Evolutionary conservation across 805 yeast species (phyloP), one percentile per base, ranked within the genome.

Genomic region (Isabelozyma gotoi): DNA sequence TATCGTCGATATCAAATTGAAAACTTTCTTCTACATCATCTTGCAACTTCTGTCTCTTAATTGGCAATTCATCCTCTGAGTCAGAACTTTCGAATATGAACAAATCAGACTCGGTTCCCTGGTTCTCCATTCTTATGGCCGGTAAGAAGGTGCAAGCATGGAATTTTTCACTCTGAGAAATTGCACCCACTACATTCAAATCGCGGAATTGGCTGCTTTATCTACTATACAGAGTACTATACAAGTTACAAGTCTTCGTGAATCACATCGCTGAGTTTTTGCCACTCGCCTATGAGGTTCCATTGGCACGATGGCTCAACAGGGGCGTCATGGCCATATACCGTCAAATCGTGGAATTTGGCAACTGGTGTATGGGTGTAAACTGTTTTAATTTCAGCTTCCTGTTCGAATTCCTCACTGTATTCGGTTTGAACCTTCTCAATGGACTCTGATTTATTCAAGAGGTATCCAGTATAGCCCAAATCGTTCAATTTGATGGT

Each of bases 281-380:
- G 41, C 67, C 67, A 67, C 47, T 68, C 72, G 7, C 51, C 45
- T 11, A 67, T 44, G 35, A 58, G 41, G 7, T 40, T 38, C 62
- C 66, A 65, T 40, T 60, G 64, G 38, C 53, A 57, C 16, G 48
- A 41, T 40, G 41, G 49, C 3, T 50, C 51, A 2, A 51, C 50
- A 4, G 48, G 46, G 3, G 56, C 40, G 41, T 68, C 73, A 39
- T 68, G 73, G 7, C 72, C 73, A 48, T 56, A 63, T 4, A 56
- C 48, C 1, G 43, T 48, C 12, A 67, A 41, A 2, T 48, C 42
- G 14, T 57, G 41, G 42, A 67, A 59, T 34, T 51, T 49, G 1
- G 64, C 71, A 7, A 51, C 42, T 2, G 65, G 40, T 6, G 45
- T 47, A 33, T 55, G 56, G 2, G 47, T 57, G 27, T 56, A 53